Evolutionary conservation across 2,329 filamentous ascomycete species (phyloP), one percentile per base, ranked within the genome.

Genomic region (Fusarium equiseti): DNA sequence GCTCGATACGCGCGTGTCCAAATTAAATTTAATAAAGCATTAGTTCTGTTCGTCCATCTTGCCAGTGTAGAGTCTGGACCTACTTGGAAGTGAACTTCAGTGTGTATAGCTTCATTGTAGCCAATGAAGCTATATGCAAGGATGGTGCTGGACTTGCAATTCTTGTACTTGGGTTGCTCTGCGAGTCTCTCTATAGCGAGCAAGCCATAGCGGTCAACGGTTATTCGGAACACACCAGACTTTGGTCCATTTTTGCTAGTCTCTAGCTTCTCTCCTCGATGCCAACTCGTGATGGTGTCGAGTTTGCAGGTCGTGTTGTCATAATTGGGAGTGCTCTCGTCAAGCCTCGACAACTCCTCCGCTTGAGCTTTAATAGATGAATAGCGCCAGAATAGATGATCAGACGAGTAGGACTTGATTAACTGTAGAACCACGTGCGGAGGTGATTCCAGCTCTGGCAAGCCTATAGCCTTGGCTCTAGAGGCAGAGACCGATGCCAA

Each of bases 111-210:
- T 20, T 58, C 18, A 18, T 12, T 1, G 5, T 4, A n/a, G n/a
- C 3, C 6, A 6, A 58, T 20, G 20, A 58, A 20, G 26, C 40
- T 10, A 7, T 53, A 58, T 13, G 27, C 52, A 50, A 12, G 16
- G 8, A 8, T 24, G 26, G 16, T 8, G 22, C 18, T 18, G 32
- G 22, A 12, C 18, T 7, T 7, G n/a, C 26, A 26, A 8, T 16
- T 43, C 26, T 11, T 26, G 4, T 58, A 58, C 22, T 54, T 26
- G 15, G 48, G 55, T 20, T 27, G 54, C 5, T 32, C 27, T n/a
- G 27, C 18, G 5, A 59, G 35, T 31, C 49, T 55, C 11, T 55
- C 35, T 59, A 59, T 55, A 12, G n/a, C 49, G 7, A 55, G 35
- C 20, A 59, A 16, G 5, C 56, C 56, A 10, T 55, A 12, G 10